Conservation (phyloP, 75 land plant species). For the Selaginella tamariscina region DNA sequence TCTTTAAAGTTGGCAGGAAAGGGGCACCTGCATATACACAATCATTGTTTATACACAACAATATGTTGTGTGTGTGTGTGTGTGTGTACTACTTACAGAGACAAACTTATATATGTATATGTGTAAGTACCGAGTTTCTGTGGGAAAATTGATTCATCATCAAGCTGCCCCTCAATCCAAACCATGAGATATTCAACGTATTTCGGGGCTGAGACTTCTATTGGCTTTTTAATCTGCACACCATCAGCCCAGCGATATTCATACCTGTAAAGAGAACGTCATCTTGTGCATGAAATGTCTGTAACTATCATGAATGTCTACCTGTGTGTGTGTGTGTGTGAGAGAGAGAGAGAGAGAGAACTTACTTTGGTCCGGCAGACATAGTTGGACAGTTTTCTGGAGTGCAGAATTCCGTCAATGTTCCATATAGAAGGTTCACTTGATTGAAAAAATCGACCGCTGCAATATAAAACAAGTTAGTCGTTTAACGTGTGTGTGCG, state of each 20-base stretch:
- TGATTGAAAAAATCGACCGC: constrained; percentile 96
- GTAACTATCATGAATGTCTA: no score
- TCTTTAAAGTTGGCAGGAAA: constrained; percentile 72
- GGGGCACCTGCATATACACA: constrained; percentile 40
- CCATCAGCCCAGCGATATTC: constrained; percentile 98
- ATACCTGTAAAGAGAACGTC: constrained; percentile 32
- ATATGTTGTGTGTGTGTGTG: background rate
- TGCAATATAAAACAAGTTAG: constrained; percentile 30
- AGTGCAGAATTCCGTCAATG: constrained; percentile 81
- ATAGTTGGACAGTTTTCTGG: constrained; percentile 61
- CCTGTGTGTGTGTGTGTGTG: background rate
- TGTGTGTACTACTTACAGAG: no score
- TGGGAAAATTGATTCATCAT: constrained; percentile 72
- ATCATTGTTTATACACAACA: background rate
- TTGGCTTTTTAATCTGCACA: constrained; percentile 62
- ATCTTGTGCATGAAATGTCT: no score
- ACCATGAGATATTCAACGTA: constrained; percentile 87
- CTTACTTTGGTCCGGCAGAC: constrained; percentile 87
- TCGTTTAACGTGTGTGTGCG: no score
- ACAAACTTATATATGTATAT: no score
- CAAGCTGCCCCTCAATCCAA: constrained; percentile 82
- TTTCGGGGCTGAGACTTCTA: constrained; percentile 86
- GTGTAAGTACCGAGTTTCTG: constrained; percentile 52
- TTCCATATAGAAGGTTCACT: constrained; percentile 72
- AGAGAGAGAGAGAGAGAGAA: background rate